Conservation (phyloP, 306 rosid species). For the Prunus salicina region DNA sequence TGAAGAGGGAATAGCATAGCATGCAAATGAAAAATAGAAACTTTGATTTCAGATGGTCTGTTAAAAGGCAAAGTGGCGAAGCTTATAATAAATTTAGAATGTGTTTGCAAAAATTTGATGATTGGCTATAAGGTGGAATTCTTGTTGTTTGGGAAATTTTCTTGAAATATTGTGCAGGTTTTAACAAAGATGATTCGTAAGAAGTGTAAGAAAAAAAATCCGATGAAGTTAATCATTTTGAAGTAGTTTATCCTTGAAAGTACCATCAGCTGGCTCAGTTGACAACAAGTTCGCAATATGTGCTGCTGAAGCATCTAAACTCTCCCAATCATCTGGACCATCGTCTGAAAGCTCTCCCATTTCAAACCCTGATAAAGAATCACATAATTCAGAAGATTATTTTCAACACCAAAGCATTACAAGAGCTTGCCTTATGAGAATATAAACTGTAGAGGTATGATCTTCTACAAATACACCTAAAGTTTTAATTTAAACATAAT, state of each 20-base stretch:
- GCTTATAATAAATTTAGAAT: too few relatives aligned
- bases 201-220: background rate
- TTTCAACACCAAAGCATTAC: background rate
- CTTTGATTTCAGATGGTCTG: too few relatives aligned
- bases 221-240: background rate
- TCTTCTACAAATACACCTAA: too few relatives aligned
- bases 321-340: constrained; percentile 97
- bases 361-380: constrained; percentile 76
- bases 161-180: background rate
- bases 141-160: too few relatives aligned
- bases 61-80: too few relatives aligned
- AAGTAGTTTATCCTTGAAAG: constrained; percentile 6
- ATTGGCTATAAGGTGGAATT: too few relatives aligned
- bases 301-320: constrained; percentile 92
- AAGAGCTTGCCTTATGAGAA: background rate
- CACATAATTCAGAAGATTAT: constrained; percentile 17
- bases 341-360: constrained; percentile 92
- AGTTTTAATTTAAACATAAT: background rate
- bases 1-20: too few relatives aligned
- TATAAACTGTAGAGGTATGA: background rate
- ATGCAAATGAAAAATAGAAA: too few relatives aligned
- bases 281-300: constrained; percentile 92
- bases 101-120: too few relatives aligned
- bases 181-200: background rate
- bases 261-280: constrained; percentile 97